Evolutionary conservation across 2,329 filamentous ascomycete species (phyloP).

Genomic region (Neoarthrinium moseri): DNA sequence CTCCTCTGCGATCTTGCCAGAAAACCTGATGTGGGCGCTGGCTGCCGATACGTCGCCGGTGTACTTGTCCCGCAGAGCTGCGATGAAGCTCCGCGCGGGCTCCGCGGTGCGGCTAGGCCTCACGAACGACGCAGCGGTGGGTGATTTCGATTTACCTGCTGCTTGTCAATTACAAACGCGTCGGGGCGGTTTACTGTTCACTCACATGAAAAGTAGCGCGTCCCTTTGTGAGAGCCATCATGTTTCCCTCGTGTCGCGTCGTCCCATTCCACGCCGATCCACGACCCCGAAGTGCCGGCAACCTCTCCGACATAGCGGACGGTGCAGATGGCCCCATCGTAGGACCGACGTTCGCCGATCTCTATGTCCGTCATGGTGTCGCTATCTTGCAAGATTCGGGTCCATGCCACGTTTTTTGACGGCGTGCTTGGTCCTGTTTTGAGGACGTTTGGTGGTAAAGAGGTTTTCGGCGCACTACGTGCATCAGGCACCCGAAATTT

Average conservation of each 20-base stretch:
- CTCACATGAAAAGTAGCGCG: slow-evolving; percentile 81
- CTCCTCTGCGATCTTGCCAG: slow-evolving; percentile 84
- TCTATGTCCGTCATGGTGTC: neutral
- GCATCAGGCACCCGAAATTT: too few species aligned
- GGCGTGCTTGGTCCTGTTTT: too few species aligned
- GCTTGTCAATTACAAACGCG: neutral
- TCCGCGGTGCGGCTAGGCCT: slow-evolving; percentile 73
- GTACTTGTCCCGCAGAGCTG: slow-evolving; percentile 83
- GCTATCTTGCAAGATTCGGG: too few species aligned
- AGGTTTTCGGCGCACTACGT: too few species aligned
- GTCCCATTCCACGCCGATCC: slow-evolving; percentile 98
- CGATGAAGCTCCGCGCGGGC: slow-evolving; percentile 67
- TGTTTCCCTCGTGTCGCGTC: slow-evolving; percentile 85
- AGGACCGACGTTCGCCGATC: slow-evolving; percentile 76
- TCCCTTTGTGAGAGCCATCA: slow-evolving; percentile 76
- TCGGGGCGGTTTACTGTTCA: neutral
- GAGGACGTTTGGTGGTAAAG: too few species aligned
- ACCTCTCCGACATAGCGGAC: slow-evolving; percentile 80
- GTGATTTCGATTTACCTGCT: slow-evolving; percentile 57
- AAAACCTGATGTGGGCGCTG: slow-evolving; percentile 63
- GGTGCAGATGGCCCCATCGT: slow-evolving; percentile 75
- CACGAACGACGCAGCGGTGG: slow-evolving; percentile 83
- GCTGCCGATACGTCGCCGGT: slow-evolving; percentile 53
- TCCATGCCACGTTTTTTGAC: too few species aligned
- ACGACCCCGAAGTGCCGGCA: slow-evolving; percentile 71